These are phyloP conservation scores for Aspergillus ochraceus DNA, from an alignment of 2,329 filamentous ascomycete genomes.

Conservation along the genomic window DNA sequence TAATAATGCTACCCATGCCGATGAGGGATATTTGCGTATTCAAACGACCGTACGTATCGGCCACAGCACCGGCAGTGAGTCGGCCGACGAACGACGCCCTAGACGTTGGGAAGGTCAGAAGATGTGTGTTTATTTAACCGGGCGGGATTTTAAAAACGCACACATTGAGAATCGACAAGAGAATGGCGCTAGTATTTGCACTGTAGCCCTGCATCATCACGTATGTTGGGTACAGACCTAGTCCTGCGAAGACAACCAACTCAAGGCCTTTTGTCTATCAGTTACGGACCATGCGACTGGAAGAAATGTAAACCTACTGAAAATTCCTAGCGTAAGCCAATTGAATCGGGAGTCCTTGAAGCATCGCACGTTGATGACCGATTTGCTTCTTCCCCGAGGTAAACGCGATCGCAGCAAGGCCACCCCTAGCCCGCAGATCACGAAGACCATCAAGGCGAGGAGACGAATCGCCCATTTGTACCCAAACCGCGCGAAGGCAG, in stretches of 20 bases:
- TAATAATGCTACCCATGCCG: conserved; percentile 35
- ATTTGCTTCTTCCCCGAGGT: conserved; percentile 31
- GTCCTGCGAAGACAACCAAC: conserved; percentile 30
- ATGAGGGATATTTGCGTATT: conserved; percentile 46
- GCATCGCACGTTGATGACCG: conserved; percentile 43
- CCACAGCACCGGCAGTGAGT: conserved; percentile 45
- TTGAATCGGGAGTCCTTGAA: conserved; percentile 47
- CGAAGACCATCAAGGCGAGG: conserved; percentile 36
- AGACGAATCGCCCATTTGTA: conserved; percentile 43
- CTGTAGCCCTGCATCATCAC: conserved; percentile 31
- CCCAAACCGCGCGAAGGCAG: conserved; percentile 34
- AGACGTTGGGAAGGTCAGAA: neutral
- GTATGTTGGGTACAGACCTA: conserved; percentile 31
- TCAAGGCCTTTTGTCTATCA: conserved; percentile 26
- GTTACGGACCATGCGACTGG: neutral
- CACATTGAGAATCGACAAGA: conserved; percentile 40
- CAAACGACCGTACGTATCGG: conserved; percentile 48
- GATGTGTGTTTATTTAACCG: neutral
- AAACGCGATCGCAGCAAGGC: conserved; percentile 39
- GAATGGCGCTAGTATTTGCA: conserved; percentile 33
- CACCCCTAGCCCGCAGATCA: conserved; percentile 34
- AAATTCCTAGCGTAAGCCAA: conserved; percentile 46
- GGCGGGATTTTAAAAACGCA: conserved; percentile 7
- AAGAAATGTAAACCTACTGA: conserved; percentile 31
- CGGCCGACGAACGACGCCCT: conserved; percentile 46